A percentile compares a stretch with the other conserved stretches of the same genome.
Evolutionary conservation across 352 stramenopile genomes (phyloP).

Genomic region (Phytophthora tubulina): DNA sequence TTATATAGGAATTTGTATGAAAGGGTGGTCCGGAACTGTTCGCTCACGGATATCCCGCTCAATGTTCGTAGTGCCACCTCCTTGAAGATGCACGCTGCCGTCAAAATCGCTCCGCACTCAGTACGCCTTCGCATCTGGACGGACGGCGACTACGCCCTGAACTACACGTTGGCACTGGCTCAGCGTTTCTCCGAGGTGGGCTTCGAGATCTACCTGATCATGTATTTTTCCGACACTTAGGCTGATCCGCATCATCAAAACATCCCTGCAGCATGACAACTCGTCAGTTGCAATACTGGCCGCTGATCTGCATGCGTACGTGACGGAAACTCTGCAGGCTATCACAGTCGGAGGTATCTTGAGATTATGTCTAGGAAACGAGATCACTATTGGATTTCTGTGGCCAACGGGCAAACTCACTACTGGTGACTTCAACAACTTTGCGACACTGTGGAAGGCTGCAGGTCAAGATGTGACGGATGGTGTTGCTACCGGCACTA

Average conservation of each 20-base stretch:
- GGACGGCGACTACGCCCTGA: constrained; percentile 34
- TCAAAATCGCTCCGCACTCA: too few species aligned
- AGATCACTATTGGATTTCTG: constrained; percentile 47
- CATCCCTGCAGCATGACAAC: constrained; percentile 38
- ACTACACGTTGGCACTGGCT: constrained; percentile 38
- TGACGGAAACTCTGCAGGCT: constrained; percentile 36
- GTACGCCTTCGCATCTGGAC: constrained; percentile 47
- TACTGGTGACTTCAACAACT: constrained; percentile 41
- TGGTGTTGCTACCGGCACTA: constrained; percentile 33
- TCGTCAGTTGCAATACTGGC: constrained; percentile 35
- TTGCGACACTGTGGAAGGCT: constrained; percentile 44
- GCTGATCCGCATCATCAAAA: constrained; percentile 40
- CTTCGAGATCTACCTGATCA: constrained; percentile 51
- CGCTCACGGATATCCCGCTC: too few species aligned
- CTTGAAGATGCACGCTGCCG: too few species aligned
- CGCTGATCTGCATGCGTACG: constrained; percentile 34
- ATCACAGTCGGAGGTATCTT: constrained; percentile 45
- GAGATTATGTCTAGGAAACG: constrained; percentile 46
- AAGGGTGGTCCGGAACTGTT: too few species aligned
- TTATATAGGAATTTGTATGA: too few species aligned
- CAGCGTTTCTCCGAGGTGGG: constrained; percentile 40
- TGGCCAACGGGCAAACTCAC: constrained; percentile 36
- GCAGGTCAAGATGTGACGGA: constrained; percentile 42
- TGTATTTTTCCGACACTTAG: constrained; percentile 52
- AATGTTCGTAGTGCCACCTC: too few species aligned